Evolutionary conservation across 768 basidiomycete species (phyloP).

Genomic region (Dentipellis fragilis): DNA sequence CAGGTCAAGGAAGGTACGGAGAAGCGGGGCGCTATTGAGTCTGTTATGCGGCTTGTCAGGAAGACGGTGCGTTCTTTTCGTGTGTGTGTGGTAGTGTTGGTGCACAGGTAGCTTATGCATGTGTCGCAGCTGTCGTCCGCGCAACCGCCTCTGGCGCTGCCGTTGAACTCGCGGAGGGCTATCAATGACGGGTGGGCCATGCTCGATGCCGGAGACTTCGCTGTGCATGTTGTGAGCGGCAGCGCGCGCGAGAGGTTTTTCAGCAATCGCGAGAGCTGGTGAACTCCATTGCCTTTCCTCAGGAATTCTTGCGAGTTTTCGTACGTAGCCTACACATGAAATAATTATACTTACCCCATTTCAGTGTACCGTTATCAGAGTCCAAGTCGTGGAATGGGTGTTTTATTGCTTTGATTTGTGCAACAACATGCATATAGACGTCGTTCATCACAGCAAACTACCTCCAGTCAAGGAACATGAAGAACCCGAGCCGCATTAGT

Average conservation of each 20-base stretch:
- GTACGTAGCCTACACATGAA: no score
- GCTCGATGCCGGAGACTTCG: slow-evolving; percentile 75
- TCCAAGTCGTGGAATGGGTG: no score
- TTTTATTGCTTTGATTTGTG: no score
- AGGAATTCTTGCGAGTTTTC: no score
- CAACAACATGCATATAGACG: no score
- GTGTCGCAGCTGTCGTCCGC: slow-evolving; percentile 38
- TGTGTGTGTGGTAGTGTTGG: neutral
- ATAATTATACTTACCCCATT: no score
- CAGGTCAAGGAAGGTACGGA: slow-evolving; percentile 80
- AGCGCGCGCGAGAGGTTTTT: slow-evolving; percentile 66
- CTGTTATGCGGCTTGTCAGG: slow-evolving; percentile 57
- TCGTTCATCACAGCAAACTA: no score
- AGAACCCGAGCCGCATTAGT: no score
- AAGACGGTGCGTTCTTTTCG: slow-evolving; percentile 45
- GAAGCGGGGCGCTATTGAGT: slow-evolving; percentile 67
- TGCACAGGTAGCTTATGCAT: no score
- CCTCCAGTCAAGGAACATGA: no score
- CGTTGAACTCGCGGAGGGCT: slow-evolving; percentile 52
- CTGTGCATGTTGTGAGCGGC: slow-evolving; percentile 64
- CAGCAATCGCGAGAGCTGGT: slow-evolving; percentile 22
- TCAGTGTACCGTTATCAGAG: no score
- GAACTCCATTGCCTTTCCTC: neutral
- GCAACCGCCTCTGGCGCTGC: slow-evolving; percentile 44
- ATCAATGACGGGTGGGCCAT: slow-evolving; percentile 72